phyloP scores from a whole-genome alignment of 164 flowering plant species.

The Hamamelis virginiana region DNA sequence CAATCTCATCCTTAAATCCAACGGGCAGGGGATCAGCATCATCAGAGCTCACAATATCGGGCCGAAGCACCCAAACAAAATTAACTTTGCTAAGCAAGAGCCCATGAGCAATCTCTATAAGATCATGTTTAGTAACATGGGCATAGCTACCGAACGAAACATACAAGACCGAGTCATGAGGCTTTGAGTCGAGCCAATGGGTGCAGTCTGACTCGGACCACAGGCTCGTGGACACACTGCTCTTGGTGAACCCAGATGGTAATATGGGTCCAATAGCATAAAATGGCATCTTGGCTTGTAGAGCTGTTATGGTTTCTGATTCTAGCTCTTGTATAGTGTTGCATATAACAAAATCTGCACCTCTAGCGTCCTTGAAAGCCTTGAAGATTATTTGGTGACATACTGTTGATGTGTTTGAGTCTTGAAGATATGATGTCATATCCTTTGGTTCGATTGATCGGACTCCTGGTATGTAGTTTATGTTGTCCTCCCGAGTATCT shows the following conservation, averaged over 20 bases:
- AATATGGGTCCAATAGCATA: slow-evolving; percentile 72
- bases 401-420: slow-evolving; percentile 37
- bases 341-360: slow-evolving; percentile 62
- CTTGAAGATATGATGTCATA: slow-evolving; percentile 71
- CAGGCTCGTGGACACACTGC: slow-evolving; percentile 58
- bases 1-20: slow-evolving; percentile 32
- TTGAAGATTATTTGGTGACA: slow-evolving; percentile 58
- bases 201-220: slow-evolving; percentile 81
- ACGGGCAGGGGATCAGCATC: slow-evolving; percentile 48
- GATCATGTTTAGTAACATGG: slow-evolving; percentile 45
- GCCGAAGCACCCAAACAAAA: slow-evolving; percentile 78
- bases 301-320: slow-evolving; percentile 48
- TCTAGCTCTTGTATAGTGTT: slow-evolving; percentile 78
- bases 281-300: slow-evolving; percentile 43
- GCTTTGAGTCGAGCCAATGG: slow-evolving; percentile 64
- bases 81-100: slow-evolving; percentile 43
- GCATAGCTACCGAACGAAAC: slow-evolving; percentile 87
- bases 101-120: slow-evolving; percentile 67
- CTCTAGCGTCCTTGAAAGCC: slow-evolving; percentile 51
- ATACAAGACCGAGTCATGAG: slow-evolving; percentile 66
- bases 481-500: slow-evolving; percentile 56
- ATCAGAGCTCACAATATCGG: slow-evolving; percentile 62
- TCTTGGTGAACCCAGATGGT: slow-evolving; percentile 37
- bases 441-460: slow-evolving; percentile 55
- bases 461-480: slow-evolving; percentile 82